Percentiles rank a stretch among this genome's conserved stretches.
Evolutionary conservation across 805 yeast species (phyloP).

Genomic region (Saccharomycopsis babjevae): DNA sequence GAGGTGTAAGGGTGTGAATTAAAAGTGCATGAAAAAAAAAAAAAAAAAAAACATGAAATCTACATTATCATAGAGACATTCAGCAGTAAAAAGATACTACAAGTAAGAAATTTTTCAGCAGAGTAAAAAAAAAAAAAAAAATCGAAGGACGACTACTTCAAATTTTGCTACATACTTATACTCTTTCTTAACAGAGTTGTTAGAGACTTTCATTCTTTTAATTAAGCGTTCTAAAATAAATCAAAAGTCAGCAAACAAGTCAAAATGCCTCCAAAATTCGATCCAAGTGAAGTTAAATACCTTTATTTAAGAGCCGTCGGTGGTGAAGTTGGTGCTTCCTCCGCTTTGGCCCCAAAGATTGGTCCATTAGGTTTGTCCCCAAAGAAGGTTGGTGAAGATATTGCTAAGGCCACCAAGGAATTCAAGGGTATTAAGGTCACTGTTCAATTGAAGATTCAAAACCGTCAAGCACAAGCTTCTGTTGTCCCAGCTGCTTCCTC

Average conservation of each 20-base stretch:
- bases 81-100: too few relatives aligned
- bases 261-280: slow-evolving; percentile 95
- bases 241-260: background rate
- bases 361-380: slow-evolving; percentile 99
- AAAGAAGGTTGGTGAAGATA: slow-evolving; percentile 99
- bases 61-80: too few relatives aligned
- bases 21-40: background rate
- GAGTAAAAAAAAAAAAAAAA: background rate
- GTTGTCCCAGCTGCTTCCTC: slow-evolving; percentile 99
- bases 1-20: background rate
- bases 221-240: background rate
- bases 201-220: background rate
- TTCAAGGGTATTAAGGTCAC: slow-evolving; percentile 99
- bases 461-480: slow-evolving; percentile 98
- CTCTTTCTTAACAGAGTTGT: too few relatives aligned
- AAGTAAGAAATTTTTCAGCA: background rate
- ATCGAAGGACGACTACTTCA: background rate
- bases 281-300: slow-evolving; percentile 96
- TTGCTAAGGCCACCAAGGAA: slow-evolving; percentile 98
- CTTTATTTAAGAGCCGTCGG: slow-evolving; percentile 99
- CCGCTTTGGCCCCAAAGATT: slow-evolving; percentile 99
- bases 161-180: too few relatives aligned
- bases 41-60: background rate
- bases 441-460: slow-evolving; percentile 96
- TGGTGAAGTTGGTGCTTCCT: slow-evolving; percentile 99